phyloP scores from a whole-genome alignment of 345 rosid genomes.

The Raphanus sativus region DNA sequence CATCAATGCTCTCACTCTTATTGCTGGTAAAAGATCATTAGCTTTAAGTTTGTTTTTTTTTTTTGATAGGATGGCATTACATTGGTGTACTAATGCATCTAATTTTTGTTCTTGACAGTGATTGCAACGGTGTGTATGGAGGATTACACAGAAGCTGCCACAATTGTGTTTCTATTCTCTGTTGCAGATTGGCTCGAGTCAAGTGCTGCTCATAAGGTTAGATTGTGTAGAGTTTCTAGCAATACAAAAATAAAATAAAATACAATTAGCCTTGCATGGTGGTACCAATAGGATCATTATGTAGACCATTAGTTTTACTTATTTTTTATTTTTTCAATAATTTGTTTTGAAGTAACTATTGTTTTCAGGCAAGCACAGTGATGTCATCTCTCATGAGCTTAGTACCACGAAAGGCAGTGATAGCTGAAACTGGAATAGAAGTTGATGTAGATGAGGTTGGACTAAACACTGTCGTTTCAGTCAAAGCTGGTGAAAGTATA shows the following conservation, averaged over 20 bases:
- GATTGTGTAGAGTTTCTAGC: neutral
- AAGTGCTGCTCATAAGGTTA: conserved; percentile 83
- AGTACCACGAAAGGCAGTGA: conserved; percentile 68
- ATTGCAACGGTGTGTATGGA: conserved; percentile 63
- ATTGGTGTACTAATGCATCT: neutral
- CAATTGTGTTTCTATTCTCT: conserved; percentile 78
- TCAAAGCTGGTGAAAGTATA: conserved; percentile 81
- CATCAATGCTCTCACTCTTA: conserved; percentile 55
- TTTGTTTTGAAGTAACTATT: neutral
- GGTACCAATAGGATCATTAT: neutral
- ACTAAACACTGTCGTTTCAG: conserved; percentile 58
- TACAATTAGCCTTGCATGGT: neutral
- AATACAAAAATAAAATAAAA: neutral
- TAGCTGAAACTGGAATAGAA: conserved; percentile 74
- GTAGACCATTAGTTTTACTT: neutral
- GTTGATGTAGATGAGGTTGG: conserved; percentile 63
- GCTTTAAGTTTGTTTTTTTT: no score
- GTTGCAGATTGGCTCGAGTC: conserved; percentile 86
- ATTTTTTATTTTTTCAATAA: neutral
- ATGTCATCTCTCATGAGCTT: conserved; percentile 80
- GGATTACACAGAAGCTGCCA: conserved; percentile 80
- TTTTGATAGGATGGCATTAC: neutral
- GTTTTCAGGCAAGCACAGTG: conserved; percentile 66
- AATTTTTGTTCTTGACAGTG: conserved; percentile 46
- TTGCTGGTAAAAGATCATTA: conserved; percentile 56